Base-by-base conservation (phyloP, 2,329 filamentous ascomycete genomes). In the Alternaria conjuncta region DNA sequence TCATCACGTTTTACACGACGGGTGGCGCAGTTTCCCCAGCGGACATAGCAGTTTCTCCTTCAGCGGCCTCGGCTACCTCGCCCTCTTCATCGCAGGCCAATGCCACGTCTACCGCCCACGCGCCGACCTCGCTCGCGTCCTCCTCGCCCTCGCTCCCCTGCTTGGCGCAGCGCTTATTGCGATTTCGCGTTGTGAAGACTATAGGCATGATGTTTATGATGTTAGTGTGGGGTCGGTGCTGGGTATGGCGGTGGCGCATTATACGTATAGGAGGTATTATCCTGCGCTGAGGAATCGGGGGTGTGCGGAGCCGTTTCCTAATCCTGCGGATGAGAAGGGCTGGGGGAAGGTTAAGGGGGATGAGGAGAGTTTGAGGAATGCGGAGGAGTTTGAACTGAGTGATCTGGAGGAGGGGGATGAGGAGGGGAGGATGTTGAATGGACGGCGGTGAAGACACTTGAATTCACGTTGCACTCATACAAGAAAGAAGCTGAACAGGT, bases 31-130 rank as follows among this genome's bases (percentile, higher is more conserved):
- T 21, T 96, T 96, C 71, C 93, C 93, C 1, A 92, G 89, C 2
- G 93, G 93, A 1, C 93, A 96, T 79, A 90, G 88, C 12, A 92
- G 89, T 63, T 94, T 94, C 75, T 86, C 91, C 1, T 96, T 96
- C 75, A 87, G 89, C 4, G 93, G 93, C 0, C 83, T 96, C 10
- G 92, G 92, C 3, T 96, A 92, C 75, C 81, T 94, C 18, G 86
- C 88, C 21, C 81, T 92, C 25, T 93, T 91, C 75, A 82, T 93
- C 26, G 88, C 89, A 2, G 90, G 90, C 4, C 88, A 90, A 71
- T 83, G 88, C 73, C 86, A 86, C 68, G 84, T 87, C 6, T 85
- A 89, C 63, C 81, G 86, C 18, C 87, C 88, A 3, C 80, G 86
- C 23, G 85, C 87, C 1, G 87, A 88, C 65, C 81, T 90, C 15